A percentile compares a stretch with the other conserved stretches of the same genome.
Conservation (phyloP, 2,329 filamentous ascomycete species). For the Penicillium brasilianum region DNA sequence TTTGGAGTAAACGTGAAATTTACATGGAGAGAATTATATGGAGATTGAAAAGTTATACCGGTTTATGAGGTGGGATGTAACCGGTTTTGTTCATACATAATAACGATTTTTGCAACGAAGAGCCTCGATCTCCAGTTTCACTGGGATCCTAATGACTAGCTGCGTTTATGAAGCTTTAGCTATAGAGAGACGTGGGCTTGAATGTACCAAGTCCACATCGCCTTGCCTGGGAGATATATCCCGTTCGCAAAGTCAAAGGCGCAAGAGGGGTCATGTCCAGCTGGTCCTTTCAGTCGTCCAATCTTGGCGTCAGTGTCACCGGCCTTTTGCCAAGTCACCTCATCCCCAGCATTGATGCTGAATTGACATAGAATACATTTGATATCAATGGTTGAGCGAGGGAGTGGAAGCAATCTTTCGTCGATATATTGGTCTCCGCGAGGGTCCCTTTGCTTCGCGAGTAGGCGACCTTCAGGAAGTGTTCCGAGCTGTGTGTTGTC, state of each 20-base stretch:
- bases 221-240: not conserved
- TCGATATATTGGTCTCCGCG: too few relatives aligned
- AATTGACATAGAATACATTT: not conserved
- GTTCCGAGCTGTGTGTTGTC: not conserved
- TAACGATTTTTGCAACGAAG: conserved; percentile 6
- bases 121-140: not conserved
- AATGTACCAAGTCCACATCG: not conserved
- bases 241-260: not conserved
- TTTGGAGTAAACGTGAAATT: conserved; percentile 33
- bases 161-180: not conserved
- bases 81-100: conserved; percentile 9
- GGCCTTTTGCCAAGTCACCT: not conserved
- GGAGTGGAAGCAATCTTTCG: not conserved
- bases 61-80: not conserved
- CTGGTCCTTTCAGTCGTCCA: too few relatives aligned
- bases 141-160: not conserved
- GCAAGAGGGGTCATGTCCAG: too few relatives aligned
- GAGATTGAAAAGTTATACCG: conserved; percentile 10
- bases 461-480: too few relatives aligned
- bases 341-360: not conserved
- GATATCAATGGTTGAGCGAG: not conserved
- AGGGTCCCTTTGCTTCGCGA: not conserved
- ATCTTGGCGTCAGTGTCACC: not conserved
- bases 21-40: not conserved
- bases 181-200: not conserved